Conservation (phyloP, 1,284 basidiomycete genomes). For the Cutaneotrichosporon daszewskae region DNA sequence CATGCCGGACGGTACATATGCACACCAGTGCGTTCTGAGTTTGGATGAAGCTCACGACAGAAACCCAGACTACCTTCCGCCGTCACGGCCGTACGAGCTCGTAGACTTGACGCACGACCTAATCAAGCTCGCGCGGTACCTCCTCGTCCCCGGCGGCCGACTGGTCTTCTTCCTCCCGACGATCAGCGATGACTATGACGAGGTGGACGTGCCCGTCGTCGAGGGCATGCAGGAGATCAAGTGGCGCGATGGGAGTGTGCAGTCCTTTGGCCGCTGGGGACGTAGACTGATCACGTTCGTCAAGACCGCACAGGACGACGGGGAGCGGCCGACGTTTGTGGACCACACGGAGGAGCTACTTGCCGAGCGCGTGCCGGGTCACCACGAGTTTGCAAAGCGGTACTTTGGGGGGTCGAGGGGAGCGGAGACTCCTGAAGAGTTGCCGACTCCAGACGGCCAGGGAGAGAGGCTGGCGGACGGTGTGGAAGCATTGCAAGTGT, state of each 20-base stretch:
- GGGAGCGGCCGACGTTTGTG: conserved; percentile 33
- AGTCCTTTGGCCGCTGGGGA: conserved; percentile 95
- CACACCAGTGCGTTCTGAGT: conserved; percentile 41
- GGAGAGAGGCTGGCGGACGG: no score
- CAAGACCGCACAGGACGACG: conserved; percentile 56
- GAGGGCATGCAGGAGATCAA: conserved; percentile 68
- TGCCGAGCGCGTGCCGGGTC: conserved; percentile 35
- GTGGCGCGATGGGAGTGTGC: conserved; percentile 78
- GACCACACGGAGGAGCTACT: conserved; percentile 25
- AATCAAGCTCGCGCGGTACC: conserved; percentile 71
- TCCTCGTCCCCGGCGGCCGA: conserved; percentile 78
- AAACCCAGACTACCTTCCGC: conserved; percentile 69
- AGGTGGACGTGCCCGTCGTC: conserved; percentile 67
- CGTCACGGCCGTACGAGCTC: conserved; percentile 89
- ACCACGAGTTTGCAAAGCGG: conserved; percentile 34
- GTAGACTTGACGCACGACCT: conserved; percentile 76
- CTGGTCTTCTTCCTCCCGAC: conserved; percentile 95
- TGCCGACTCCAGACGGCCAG: no score
- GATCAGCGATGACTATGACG: conserved; percentile 80
- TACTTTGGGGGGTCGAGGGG: no score
- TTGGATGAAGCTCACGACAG: conserved; percentile 30
- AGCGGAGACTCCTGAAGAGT: no score
- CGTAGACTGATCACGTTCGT: conserved; percentile 85
- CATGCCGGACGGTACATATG: conserved; percentile 39
- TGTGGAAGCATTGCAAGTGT: no score